Conservation (phyloP, 2,329 filamentous ascomycete genomes). For the Salinomyces thailandicus region DNA sequence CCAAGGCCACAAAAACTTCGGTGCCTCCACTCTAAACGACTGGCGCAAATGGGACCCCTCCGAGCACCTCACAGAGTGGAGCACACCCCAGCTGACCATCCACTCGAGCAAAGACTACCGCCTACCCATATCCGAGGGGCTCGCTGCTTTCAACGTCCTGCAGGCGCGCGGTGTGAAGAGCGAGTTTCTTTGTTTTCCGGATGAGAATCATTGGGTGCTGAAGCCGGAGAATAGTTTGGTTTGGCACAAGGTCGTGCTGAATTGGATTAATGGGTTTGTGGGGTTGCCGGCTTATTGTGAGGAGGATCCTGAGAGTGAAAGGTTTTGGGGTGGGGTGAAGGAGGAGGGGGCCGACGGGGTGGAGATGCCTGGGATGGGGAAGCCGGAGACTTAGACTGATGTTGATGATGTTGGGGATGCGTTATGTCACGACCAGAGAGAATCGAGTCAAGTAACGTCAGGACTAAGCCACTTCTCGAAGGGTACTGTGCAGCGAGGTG, state of each 20-base stretch:
- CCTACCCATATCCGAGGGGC: slow-evolving; percentile 71
- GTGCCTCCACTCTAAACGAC: slow-evolving; percentile 11
- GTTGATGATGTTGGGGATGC: no score
- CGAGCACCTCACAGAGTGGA: slow-evolving; percentile 55
- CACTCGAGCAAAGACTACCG: slow-evolving; percentile 88
- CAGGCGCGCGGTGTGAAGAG: slow-evolving; percentile 67
- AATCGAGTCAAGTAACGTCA: no score
- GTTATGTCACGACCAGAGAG: no score
- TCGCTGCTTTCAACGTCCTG: slow-evolving; percentile 76
- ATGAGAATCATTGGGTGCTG: slow-evolving; percentile 70
- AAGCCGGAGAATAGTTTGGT: slow-evolving; percentile 85
- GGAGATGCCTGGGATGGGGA: slow-evolving; percentile 17
- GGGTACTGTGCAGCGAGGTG: no score
- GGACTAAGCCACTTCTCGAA: no score
- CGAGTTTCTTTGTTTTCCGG: slow-evolving; percentile 69
- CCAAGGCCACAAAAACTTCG: slow-evolving; percentile 12
- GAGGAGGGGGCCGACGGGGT: slow-evolving; percentile 13
- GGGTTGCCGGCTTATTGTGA: slow-evolving; percentile 39
- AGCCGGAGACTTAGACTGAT: slow-evolving; percentile 11
- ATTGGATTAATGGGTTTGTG: slow-evolving; percentile 57
- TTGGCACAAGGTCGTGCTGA: slow-evolving; percentile 79
- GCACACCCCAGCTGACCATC: slow-evolving; percentile 78
- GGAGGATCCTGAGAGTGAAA: slow-evolving; percentile 20
- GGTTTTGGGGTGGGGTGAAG: slow-evolving; percentile 23
- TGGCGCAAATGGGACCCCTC: slow-evolving; percentile 52